Percentiles rank a stretch among this genome's conserved stretches.
These are phyloP conservation scores for Fusarium guadeloupense DNA, from an alignment of 2,329 filamentous ascomycete genomes.

Conservation along the genomic window DNA sequence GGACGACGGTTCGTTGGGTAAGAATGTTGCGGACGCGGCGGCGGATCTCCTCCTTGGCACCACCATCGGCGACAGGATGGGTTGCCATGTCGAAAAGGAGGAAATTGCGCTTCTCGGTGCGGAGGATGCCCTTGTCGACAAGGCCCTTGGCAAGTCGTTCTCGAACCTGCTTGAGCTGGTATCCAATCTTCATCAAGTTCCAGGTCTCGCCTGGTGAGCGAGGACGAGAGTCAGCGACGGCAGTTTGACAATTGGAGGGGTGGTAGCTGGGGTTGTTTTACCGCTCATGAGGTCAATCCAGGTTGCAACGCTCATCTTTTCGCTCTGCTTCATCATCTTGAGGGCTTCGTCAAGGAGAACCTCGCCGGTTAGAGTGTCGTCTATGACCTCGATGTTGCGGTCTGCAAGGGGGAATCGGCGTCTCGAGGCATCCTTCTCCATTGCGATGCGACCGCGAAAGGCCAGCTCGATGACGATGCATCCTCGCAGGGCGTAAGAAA, in stretches of 20 bases:
- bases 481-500: conserved; percentile 95
- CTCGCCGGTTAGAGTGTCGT: conserved; percentile 95
- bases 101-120: conserved; percentile 99
- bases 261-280: conserved; percentile 54
- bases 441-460: conserved; percentile 94
- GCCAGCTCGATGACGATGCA: conserved; percentile 98
- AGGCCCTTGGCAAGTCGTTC: conserved; percentile 96
- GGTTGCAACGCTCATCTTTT: conserved; percentile 99
- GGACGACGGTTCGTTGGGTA: conserved; percentile 91
- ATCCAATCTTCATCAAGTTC: conserved; percentile 99
- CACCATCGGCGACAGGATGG: conserved; percentile 94
- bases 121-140: conserved; percentile 97
- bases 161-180: conserved; percentile 98
- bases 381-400: conserved; percentile 94
- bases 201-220: conserved; percentile 85
- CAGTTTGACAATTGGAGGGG: conserved; percentile 1
- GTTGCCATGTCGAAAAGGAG: conserved; percentile 99
- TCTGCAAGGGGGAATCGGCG: conserved; percentile 93
- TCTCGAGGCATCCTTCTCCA: conserved; percentile 95
- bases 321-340: conserved; percentile 99
- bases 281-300: conserved; percentile 99
- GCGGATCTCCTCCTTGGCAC: conserved; percentile 97
- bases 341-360: conserved; percentile 96
- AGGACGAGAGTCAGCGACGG: conserved; percentile 30
- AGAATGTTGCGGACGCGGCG: conserved; percentile 91